Evolutionary conservation across 2,329 filamentous ascomycete species (phyloP).

Genomic region (Eurotiales sp.): DNA sequence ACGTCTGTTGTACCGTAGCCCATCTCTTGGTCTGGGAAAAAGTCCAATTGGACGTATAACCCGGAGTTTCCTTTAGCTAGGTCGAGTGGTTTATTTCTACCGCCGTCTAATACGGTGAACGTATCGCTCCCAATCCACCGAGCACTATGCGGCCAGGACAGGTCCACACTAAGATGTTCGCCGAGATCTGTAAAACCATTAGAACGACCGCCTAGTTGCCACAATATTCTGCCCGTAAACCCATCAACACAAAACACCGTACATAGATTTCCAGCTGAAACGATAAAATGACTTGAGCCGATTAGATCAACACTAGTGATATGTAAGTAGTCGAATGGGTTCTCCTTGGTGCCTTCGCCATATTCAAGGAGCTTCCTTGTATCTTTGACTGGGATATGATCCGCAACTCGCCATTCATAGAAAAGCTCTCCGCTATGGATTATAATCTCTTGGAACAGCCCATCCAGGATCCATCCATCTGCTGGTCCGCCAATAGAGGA

Average conservation of each 20-base stretch:
- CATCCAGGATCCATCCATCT: constrained; percentile 39
- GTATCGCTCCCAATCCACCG: constrained; percentile 21
- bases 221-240: constrained; percentile 46
- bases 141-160: constrained; percentile 13
- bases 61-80: not conserved
- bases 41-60: constrained; percentile 4
- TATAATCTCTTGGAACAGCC: constrained; percentile 46
- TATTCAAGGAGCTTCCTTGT: constrained; percentile 19
- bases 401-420: constrained; percentile 47
- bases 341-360: constrained; percentile 17
- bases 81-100: not conserved
- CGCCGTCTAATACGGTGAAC: constrained; percentile 40
- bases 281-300: constrained; percentile 49
- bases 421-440: constrained; percentile 39
- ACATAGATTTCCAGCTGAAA: constrained; percentile 51
- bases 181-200: constrained; percentile 8
- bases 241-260: constrained; percentile 48
- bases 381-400: constrained; percentile 37
- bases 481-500: constrained; percentile 31
- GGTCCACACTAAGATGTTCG: constrained; percentile 6
- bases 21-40: not conserved
- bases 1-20: constrained; percentile 1
- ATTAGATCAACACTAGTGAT: constrained; percentile 55
- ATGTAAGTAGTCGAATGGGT: constrained; percentile 54
- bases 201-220: constrained; percentile 44